phyloP scores from a whole-genome alignment of 192 early-diverging fungal species.

The Linnemannia exigua region DNA sequence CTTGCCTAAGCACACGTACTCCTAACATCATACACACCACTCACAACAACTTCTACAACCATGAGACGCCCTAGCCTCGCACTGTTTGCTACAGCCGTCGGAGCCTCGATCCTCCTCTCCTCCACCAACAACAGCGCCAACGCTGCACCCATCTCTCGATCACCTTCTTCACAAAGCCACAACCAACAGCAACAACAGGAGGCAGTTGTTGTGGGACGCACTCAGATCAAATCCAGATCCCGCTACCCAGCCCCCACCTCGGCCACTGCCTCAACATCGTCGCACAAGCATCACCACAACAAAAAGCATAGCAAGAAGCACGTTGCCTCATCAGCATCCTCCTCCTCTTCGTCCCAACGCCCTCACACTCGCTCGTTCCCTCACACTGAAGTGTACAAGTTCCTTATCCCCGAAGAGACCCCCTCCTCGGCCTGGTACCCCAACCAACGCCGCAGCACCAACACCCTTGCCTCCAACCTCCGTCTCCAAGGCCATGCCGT shows the following conservation, averaged over 20 bases:
- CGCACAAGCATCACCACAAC: background rate
- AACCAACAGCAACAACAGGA: background rate
- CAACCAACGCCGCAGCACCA: background rate
- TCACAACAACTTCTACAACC: background rate
- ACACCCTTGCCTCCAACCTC: background rate
- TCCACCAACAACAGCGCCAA: slow-evolving; percentile 6
- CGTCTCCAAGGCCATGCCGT: slow-evolving; percentile 26
- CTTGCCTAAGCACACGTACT: background rate
- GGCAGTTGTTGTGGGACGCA: background rate
- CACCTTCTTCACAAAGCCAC: background rate
- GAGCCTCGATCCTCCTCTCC: slow-evolving; percentile 8
- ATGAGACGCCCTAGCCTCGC: slow-evolving; percentile 27
- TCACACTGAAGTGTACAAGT: background rate
- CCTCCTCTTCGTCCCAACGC: background rate
- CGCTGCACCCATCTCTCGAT: slow-evolving; percentile 19
- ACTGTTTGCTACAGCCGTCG: slow-evolving; percentile 10
- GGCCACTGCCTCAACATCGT: background rate
- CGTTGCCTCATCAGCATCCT: background rate
- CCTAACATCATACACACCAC: background rate
- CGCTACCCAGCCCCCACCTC: background rate
- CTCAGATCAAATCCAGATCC: slow-evolving; percentile 12
- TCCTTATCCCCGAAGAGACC: background rate
- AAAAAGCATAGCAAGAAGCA: slow-evolving; percentile 9
- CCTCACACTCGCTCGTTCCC: background rate
- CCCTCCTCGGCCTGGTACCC: slow-evolving; percentile 3